Evolutionary conservation across 257 asterid species (phyloP), one percentile per base, ranked within the genome.

Genomic region (Orobanche coerulescens): DNA sequence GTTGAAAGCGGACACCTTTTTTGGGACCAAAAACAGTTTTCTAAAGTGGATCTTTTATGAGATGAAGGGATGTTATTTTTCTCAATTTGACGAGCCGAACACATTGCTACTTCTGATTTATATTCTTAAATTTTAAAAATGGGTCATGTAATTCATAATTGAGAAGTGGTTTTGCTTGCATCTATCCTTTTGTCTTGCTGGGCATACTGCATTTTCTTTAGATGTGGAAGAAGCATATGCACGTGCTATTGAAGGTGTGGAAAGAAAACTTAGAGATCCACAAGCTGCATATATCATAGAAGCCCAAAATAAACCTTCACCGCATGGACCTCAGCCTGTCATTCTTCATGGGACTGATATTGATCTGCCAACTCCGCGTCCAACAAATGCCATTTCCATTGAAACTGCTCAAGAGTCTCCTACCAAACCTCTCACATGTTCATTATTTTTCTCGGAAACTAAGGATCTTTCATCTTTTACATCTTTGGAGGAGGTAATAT

Each of bases 401-500:
- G 80, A 75, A 80, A 22, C 69, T 73, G 65, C 66, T 70, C 66
- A 77, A 56, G 95, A 74, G 39, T 78, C 76, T 54, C 43, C 53
- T 66, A 24, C 25, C 7, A 84, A 81, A 50, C 67, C 84, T 61
- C 73, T 79, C 30, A 24, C 77, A 28, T 86, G 94, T 75, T 84
- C 94, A 40, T 55, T 77, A 80, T 75, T 88, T 46, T 81, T 77
- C 75, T 66, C 72, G 19, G 76, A 68, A 69, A 72, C 71, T 49
- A 78, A 67, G 64, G 75, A 73, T 25, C 19, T 66, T 40, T 19
- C 69, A 57, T 66, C 78, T 31, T 73, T 72, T 70, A 73, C 76
- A 69, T 85, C 95, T 39, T 46, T 76, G 23, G 95, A 81, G 82
- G 84, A 92, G 97, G 98, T 92, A 79, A 56, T 37, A 58, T 72